phyloP scores from a whole-genome alignment of 2,329 filamentous ascomycete species.

The Trichophyton schoenleinii region DNA sequence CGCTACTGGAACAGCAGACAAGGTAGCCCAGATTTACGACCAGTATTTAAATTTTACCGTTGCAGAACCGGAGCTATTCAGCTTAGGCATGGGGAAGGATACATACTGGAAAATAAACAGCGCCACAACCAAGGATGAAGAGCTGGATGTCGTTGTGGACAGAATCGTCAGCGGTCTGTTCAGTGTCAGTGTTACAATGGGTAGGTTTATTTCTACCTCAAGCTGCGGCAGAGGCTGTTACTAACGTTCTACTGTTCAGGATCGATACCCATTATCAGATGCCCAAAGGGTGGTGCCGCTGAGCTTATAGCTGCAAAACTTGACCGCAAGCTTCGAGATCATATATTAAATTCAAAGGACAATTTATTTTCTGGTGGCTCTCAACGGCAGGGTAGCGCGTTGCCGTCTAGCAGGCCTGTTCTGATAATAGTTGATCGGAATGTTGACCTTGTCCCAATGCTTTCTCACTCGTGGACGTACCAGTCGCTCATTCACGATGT shows the following conservation, averaged over 20 bases:
- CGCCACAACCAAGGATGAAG: conserved; percentile 75
- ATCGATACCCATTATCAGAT: conserved; percentile 88
- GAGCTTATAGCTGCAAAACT: conserved; percentile 91
- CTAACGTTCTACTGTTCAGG: conserved; percentile 35
- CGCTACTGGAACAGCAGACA: conserved; percentile 68
- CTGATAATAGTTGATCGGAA: conserved; percentile 91
- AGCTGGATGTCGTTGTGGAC: conserved; percentile 76
- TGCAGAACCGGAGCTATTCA: conserved; percentile 89
- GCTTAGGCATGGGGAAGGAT: conserved; percentile 81
- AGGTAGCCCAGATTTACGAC: conserved; percentile 85
- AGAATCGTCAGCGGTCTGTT: conserved; percentile 92
- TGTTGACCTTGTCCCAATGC: conserved; percentile 90
- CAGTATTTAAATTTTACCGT: conserved; percentile 98
- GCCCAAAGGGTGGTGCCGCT: conserved; percentile 81
- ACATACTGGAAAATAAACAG: conserved; percentile 97
- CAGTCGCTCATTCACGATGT: conserved; percentile 76
- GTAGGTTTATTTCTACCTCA: conserved; percentile 35
- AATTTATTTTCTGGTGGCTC: conserved; percentile 66
- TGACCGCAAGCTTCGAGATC: conserved; percentile 88
- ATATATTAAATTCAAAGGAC: conserved; percentile 94
- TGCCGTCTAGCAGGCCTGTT: conserved; percentile 67
- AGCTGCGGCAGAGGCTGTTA: not conserved
- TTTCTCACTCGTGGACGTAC: conserved; percentile 92
- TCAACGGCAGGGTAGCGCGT: conserved; percentile 45
- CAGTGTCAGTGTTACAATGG: conserved; percentile 97